Percentiles rank a stretch among this genome's conserved stretches.
Conservation (phyloP, 2,329 filamentous ascomycete species). For the Penicillium sp. region DNA sequence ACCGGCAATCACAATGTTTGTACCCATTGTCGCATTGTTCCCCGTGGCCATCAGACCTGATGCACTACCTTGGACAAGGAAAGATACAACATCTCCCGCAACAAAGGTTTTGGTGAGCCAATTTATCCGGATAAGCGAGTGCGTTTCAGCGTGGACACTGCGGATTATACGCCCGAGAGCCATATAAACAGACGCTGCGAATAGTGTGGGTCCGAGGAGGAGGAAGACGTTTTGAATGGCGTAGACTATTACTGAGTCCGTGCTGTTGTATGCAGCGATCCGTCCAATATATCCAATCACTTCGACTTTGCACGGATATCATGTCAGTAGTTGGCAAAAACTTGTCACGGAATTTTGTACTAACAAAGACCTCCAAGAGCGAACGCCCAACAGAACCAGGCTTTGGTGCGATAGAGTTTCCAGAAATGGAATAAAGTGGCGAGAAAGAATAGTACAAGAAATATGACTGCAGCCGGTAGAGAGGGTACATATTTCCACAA, state of each 20-base stretch:
- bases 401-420: constrained; percentile 9
- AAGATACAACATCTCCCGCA: constrained; percentile 48
- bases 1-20: constrained; percentile 24
- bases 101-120: constrained; percentile 54
- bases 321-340: not conserved
- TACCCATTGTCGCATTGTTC: constrained; percentile 24
- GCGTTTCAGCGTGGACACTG: constrained; percentile 42
- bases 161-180: constrained; percentile 49
- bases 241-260: constrained; percentile 28
- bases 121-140: constrained; percentile 44
- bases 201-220: constrained; percentile 51
- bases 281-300: constrained; percentile 29
- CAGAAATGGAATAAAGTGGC: constrained; percentile 12
- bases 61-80: not conserved
- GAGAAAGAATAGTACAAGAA: constrained; percentile 9
- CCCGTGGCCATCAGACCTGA: constrained; percentile 36
- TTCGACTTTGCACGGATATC: constrained; percentile 35
- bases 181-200: constrained; percentile 56
- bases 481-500: constrained; percentile 13
- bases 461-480: constrained; percentile 11
- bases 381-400: constrained; percentile 13
- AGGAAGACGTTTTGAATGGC: constrained; percentile 49
- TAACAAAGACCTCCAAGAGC: constrained; percentile 10
- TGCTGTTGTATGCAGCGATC: constrained; percentile 20
- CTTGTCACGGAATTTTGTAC: not conserved